Evolutionary conservation across 768 basidiomycete species (phyloP), one percentile per base, ranked within the genome.

Genomic region (Pisolithus tinctorius): DNA sequence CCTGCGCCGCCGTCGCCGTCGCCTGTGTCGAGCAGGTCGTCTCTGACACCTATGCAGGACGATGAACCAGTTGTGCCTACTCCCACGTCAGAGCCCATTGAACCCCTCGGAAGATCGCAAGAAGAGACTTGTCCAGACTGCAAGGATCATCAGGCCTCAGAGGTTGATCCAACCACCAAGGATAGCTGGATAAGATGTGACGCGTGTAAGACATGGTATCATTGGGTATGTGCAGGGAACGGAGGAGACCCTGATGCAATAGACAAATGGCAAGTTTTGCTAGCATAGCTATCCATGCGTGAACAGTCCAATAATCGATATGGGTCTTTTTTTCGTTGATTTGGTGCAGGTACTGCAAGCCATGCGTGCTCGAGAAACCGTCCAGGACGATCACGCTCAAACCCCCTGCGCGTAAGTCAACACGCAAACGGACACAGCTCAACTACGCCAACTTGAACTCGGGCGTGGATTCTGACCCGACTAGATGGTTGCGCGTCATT

Each of bases 101-200:
- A 53, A 45, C 56, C 59, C 48, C n/a, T 31, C 38, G 14, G 39
- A 29, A 27, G 39, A 9, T 55, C 57, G 39, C 58, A 65, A 49
- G 67, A 68, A 52, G 71, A 69, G 41, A 55, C 23, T 27, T 83
- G 82, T 60, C 82, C 82, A 11, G 76, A 80, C 10, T 83, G 82
- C 62, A 71, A 72, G 45, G 64, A 65, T 42, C 63, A 69, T 37
- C 55, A 65, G 9, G 61, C 63, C 48, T 49, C 66, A 16, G 59
- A 68, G 29, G 63, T 63, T 25, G 63, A 61, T 47, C 60, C 70
- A 3, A 73, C 69, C 47, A 77, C 80, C 55, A 84, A 84, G 63
- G 86, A 88, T 56, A 81, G 72, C 59, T 93, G 90, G 91, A 82
- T 93, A 50, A 71, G 82, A 55, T 93, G 91, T 63, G 89, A 91